Conservation (phyloP, 176 grass and related monocot species). For the Carex pumila region DNA sequence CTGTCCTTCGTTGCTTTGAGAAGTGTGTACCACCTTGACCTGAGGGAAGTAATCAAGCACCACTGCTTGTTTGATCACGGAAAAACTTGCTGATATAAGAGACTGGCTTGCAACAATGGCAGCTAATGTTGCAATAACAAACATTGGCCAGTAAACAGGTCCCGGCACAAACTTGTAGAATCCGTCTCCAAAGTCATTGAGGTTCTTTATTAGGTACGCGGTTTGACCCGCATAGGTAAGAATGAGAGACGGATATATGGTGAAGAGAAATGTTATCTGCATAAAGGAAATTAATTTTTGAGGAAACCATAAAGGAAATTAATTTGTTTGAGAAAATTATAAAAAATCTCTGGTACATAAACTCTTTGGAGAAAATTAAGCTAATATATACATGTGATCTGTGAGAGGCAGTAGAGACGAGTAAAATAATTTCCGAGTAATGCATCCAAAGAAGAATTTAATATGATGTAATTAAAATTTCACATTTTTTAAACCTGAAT, state of each 20-base stretch:
- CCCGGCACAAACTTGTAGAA: constrained; percentile 72
- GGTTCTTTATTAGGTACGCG: constrained; percentile 71
- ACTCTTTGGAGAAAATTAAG: background rate
- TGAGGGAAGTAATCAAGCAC: constrained; percentile 66
- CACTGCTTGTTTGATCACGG: constrained; percentile 87
- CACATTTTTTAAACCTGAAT: constrained; percentile 51
- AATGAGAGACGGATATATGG: constrained; percentile 84
- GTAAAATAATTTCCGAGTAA: background rate
- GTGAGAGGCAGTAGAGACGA: background rate
- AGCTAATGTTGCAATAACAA: constrained; percentile 57
- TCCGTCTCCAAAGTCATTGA: constrained; percentile 56
- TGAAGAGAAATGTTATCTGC: constrained; percentile 71
- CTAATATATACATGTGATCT: background rate
- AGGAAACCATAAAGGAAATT: constrained; percentile 6
- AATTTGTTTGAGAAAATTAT: background rate
- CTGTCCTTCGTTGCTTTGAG: constrained; percentile 65
- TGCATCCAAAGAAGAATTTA: background rate
- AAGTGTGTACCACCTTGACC: constrained; percentile 88
- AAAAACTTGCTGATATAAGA: constrained; percentile 77
- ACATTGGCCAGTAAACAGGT: constrained; percentile 86
- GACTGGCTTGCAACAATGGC: constrained; percentile 86
- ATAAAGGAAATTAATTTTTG: constrained; percentile 1
- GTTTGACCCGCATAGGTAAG: constrained; percentile 87
- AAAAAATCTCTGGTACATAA: background rate
- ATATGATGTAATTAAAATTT: constrained; percentile 8